Percentiles rank a stretch among this genome's conserved stretches.
phyloP scores from a whole-genome alignment of 768 basidiomycete genomes.

The Cubamyces lactineus region DNA sequence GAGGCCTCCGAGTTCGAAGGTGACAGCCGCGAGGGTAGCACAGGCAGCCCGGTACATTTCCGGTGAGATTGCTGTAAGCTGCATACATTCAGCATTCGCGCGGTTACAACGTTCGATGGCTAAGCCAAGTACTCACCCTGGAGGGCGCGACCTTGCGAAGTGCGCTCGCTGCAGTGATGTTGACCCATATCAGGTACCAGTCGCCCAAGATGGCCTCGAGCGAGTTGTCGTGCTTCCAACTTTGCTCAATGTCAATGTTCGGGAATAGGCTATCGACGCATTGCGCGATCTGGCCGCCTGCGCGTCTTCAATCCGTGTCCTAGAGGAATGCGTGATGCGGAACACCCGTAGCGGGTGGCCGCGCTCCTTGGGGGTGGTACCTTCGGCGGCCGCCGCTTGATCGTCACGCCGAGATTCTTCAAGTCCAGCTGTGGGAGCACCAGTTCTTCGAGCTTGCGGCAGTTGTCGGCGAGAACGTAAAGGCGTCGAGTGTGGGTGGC shows the following conservation, averaged over 20 bases:
- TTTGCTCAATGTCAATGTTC: not conserved
- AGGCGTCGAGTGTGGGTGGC: constrained; percentile 1
- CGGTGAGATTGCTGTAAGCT: too few relatives aligned
- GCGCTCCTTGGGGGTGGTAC: not conserved
- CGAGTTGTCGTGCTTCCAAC: not conserved
- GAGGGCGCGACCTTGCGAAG: not conserved
- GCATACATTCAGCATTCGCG: too few relatives aligned
- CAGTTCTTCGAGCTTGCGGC: not conserved
- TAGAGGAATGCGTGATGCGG: not conserved
- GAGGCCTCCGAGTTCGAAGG: too few relatives aligned
- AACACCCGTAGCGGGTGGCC: constrained; percentile 6
- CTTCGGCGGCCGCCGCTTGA: not conserved
- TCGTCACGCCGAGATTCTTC: not conserved
- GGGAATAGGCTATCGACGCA: constrained; percentile 14
- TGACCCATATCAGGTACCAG: constrained; percentile 15
- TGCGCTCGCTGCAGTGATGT: constrained; percentile 2
- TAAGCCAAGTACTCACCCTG: not conserved
- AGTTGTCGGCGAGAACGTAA: not conserved
- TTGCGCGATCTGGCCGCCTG: not conserved
- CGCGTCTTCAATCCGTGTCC: not conserved
- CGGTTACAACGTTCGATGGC: too few relatives aligned
- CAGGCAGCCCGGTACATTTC: too few relatives aligned
- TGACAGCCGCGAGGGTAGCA: too few relatives aligned
- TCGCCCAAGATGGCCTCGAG: constrained; percentile 2
- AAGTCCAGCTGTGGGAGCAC: constrained; percentile 15